Evolutionary conservation across 1,284 basidiomycete genomes (phyloP).

Genomic region (Malassezia obtusa): DNA sequence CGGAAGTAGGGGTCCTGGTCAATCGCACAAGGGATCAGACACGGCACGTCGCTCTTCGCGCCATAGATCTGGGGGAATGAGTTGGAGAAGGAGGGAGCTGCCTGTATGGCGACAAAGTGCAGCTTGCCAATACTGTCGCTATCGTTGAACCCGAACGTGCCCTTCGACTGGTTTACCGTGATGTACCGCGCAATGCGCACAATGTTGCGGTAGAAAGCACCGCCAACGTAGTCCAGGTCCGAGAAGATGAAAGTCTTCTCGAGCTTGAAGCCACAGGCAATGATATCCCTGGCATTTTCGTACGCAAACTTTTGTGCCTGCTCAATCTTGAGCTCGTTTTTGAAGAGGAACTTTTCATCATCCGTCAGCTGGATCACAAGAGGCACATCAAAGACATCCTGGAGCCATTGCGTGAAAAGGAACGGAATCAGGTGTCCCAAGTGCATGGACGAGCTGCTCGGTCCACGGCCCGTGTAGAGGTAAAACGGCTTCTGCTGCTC

Average conservation of each 20-base stretch:
- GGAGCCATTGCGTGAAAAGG: slow-evolving; percentile 96
- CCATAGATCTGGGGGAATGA: slow-evolving; percentile 99
- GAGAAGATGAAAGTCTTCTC: slow-evolving; percentile 97
- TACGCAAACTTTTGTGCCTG: slow-evolving; percentile 75
- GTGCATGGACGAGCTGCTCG: slow-evolving; percentile 94
- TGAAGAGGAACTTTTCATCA: slow-evolving; percentile 98
- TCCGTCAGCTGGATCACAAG: slow-evolving; percentile 93
- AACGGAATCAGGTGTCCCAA: slow-evolving; percentile 96
- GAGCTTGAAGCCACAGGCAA: slow-evolving; percentile 84
- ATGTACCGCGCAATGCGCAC: slow-evolving; percentile 85
- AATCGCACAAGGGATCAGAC: slow-evolving; percentile 94
- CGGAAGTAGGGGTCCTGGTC: slow-evolving; percentile 92
- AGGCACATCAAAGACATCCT: slow-evolving; percentile 89
- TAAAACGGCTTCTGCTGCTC: slow-evolving; percentile 97
- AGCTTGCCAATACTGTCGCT: slow-evolving; percentile 94
- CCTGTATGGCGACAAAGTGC: slow-evolving; percentile 95
- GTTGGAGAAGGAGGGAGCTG: slow-evolving; percentile 91
- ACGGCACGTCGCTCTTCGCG: slow-evolving; percentile 69
- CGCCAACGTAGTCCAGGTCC: slow-evolving; percentile 75
- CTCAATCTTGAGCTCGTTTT: slow-evolving; percentile 80
- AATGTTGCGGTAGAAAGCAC: slow-evolving; percentile 87
- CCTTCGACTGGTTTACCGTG: slow-evolving; percentile 84
- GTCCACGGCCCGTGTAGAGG: slow-evolving; percentile 93
- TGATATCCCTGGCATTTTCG: slow-evolving; percentile 86
- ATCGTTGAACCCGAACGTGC: slow-evolving; percentile 85